Percentiles rank a stretch among this genome's conserved stretches.
phyloP scores from a whole-genome alignment of 2,329 filamentous ascomycete genomes.

The Helotiales sp. region DNA sequence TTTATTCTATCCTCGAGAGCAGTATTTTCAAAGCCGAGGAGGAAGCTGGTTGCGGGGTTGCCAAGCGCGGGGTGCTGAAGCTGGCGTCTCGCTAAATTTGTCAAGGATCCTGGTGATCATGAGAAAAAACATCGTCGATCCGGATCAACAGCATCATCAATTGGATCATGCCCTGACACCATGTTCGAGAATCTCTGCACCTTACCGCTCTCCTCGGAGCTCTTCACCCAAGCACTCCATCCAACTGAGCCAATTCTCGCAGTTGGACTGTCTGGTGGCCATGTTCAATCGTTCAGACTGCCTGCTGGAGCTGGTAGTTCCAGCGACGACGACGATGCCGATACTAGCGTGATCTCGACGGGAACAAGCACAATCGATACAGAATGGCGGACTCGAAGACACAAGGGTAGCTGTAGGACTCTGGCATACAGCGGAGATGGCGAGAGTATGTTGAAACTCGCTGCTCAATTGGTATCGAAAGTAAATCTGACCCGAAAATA shows the following conservation, averaged over 20 bases:
- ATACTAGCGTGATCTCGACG: constrained; percentile 56
- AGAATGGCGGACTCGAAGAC: constrained; percentile 83
- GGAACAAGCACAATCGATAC: constrained; percentile 81
- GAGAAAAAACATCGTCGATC: not conserved
- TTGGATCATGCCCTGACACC: constrained; percentile 20
- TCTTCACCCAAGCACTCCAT: constrained; percentile 89
- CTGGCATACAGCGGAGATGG: constrained; percentile 83
- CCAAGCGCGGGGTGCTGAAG: not conserved
- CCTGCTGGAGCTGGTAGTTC: constrained; percentile 57
- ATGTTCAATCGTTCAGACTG: constrained; percentile 83
- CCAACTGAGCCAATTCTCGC: constrained; percentile 83
- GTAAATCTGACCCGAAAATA: constrained; percentile 8
- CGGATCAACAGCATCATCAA: constrained; percentile 4
- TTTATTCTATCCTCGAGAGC: no score
- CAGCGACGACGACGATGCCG: constrained; percentile 55
- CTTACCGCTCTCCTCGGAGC: constrained; percentile 80
- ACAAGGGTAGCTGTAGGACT: constrained; percentile 91
- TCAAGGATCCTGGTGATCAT: not conserved
- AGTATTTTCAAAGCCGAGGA: no score
- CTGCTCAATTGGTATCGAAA: constrained; percentile 15
- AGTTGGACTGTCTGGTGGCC: constrained; percentile 82
- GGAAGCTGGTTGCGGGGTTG: no score
- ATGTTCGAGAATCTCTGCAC: constrained; percentile 81
- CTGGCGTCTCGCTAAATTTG: constrained; percentile 1
- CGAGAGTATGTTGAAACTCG: constrained; percentile 59